These are phyloP conservation scores for Boletus coffeatus DNA, from an alignment of 1,284 basidiomycete species.

Conservation along the genomic window DNA sequence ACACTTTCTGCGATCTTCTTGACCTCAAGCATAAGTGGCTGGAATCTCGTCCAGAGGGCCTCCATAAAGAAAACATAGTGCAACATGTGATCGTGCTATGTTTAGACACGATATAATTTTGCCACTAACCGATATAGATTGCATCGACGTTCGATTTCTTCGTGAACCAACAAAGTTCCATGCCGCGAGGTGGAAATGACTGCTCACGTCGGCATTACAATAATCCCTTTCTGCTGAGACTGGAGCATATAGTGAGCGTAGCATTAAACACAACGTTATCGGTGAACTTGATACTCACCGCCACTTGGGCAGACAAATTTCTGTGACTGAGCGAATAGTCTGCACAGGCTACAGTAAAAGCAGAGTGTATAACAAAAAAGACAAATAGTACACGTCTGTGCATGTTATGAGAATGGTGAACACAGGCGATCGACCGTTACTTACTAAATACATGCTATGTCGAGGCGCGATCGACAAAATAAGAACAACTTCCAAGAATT, in stretches of 20 bases:
- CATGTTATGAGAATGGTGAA: background rate
- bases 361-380: background rate
- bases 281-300: background rate
- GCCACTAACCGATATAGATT: constrained; percentile 67
- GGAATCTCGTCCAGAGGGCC: constrained; percentile 79
- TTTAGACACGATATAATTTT: constrained; percentile 7
- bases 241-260: background rate
- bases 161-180: constrained; percentile 7
- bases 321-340: background rate
- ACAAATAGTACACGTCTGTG: background rate
- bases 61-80: constrained; percentile 93
- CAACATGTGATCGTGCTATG: constrained; percentile 48
- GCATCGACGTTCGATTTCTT: constrained; percentile 53
- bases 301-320: background rate
- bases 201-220: constrained; percentile 32
- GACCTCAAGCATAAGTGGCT: constrained; percentile 62
- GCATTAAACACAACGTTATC: background rate
- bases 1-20: constrained; percentile 57
- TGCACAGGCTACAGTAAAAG: background rate
- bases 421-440: background rate
- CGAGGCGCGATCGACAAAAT: background rate
- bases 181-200: constrained; percentile 1
- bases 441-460: background rate
- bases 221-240: constrained; percentile 5
- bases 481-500: background rate